Evolutionary conservation across 305 asterid species (phyloP).

Genomic region (Rubia peregrina): DNA sequence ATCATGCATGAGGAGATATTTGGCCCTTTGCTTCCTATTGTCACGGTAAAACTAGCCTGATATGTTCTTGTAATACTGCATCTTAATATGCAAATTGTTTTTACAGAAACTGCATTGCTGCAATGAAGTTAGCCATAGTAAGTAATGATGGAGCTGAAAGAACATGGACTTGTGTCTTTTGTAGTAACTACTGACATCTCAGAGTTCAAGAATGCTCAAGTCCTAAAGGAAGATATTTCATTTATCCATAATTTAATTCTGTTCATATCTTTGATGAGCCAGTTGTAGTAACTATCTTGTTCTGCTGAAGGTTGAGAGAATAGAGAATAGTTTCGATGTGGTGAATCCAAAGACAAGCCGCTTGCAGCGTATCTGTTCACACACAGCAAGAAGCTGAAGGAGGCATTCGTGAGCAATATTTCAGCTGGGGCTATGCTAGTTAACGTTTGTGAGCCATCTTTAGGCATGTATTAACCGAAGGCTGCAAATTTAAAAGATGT

Average conservation of each 20-base stretch:
- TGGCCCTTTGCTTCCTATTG: constrained; percentile 88
- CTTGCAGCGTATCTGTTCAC: constrained; percentile 90
- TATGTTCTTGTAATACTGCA: neutral
- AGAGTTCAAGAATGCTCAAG: neutral
- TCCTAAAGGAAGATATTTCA: neutral
- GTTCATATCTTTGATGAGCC: neutral
- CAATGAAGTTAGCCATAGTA: neutral
- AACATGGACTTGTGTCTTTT: neutral
- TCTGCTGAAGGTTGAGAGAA: constrained; percentile 47
- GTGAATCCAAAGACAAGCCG: constrained; percentile 69
- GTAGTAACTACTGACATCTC: neutral
- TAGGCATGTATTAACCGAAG: no score
- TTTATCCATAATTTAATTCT: neutral
- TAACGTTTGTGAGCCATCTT: no score
- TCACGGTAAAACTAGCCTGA: constrained; percentile 45
- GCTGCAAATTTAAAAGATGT: no score
- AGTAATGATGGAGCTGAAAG: neutral
- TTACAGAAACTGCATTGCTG: neutral
- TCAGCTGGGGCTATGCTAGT: constrained; percentile 72
- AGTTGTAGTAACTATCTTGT: neutral
- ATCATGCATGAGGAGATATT: constrained; percentile 91
- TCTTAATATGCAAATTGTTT: neutral
- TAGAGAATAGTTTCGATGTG: constrained; percentile 51
- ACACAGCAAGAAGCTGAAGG: constrained; percentile 58
- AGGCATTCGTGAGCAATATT: constrained; percentile 49